Base-by-base conservation (phyloP, 805 yeast species). In the Maudiozyma barnettii region DNA sequence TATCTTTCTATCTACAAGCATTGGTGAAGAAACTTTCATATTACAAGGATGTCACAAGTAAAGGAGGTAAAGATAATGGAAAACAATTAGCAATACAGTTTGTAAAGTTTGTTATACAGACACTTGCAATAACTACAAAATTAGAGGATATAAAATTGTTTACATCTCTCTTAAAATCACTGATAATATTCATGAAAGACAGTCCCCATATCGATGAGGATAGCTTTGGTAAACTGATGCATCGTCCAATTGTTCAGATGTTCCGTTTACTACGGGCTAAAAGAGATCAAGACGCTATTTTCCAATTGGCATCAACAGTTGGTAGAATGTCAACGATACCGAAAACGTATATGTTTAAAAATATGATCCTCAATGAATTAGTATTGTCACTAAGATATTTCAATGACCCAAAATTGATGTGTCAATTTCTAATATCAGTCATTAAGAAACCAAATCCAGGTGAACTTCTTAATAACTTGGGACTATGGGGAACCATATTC, bases 331-430 rank as follows among this genome's bases (percentile, higher is more conserved):
- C 50, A 5, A 43, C 50, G 4, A 35, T 51, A 14, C 33, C 33
- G 9, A 47, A 48, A 19, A 46, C 48, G 35, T 44, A 49, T 13
- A 44, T 38, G 20, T 63, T 63, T 33, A 56, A 52, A 18, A 53
- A 53, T n/a, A 50, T 46, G 16, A 22, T 63, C 3, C 35, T 56
- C 3, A 52, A 51, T 2, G 63, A 59, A 41, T 22, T 63, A 22
- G 43, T 58, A 5, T 39, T 54, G 5, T 52, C 61, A 3, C 38
- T 60, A 14, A 47, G 59, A 37, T 48, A 56, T 5, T 61, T 60
- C 22, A 55, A 61, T 33, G 67, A 64, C 42, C 61, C 65, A 10
- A 60, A 57, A 48, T 41, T 63, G 26, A 48, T 51, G 2, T 48
- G 55, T 12, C 56, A 56, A 37, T 58, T 59, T 36, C 21, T 61